These are phyloP conservation scores for Daldinia decipiens DNA, from an alignment of 495 filamentous ascomycete species.

Conservation along the genomic window DNA sequence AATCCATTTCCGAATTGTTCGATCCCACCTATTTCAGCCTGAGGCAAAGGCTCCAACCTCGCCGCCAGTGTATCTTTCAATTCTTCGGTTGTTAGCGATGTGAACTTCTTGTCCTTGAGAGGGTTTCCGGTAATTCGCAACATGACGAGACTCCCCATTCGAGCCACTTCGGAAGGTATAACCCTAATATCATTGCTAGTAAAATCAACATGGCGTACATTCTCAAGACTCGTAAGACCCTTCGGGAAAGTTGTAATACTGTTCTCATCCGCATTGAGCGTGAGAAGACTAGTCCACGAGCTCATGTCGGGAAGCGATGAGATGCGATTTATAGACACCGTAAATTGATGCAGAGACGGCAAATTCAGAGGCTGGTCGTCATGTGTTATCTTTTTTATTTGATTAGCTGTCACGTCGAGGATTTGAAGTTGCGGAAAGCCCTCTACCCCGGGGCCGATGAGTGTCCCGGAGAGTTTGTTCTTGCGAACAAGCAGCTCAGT, in stretches of 20 bases:
- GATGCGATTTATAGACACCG: constrained; percentile 80
- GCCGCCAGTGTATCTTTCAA: constrained; percentile 79
- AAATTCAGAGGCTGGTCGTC: constrained; percentile 52
- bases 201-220: constrained; percentile 79
- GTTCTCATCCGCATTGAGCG: constrained; percentile 83
- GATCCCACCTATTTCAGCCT: constrained; percentile 33
- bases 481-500: constrained; percentile 79
- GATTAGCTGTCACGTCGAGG: constrained; percentile 81
- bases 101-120: constrained; percentile 83
- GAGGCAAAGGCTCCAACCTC: constrained; percentile 68
- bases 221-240: constrained; percentile 73
- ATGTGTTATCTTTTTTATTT: constrained; percentile 54
- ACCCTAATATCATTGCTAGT: constrained; percentile 82
- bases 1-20: constrained; percentile 46
- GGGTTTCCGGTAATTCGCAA: constrained; percentile 87
- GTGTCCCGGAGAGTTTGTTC: constrained; percentile 77
- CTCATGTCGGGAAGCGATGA: constrained; percentile 73
- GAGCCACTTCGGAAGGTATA: constrained; percentile 78
- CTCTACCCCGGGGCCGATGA: constrained; percentile 70
- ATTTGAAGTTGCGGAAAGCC: constrained; percentile 70
- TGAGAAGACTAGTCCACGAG: constrained; percentile 75
- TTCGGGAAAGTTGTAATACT: constrained; percentile 75
- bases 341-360: constrained; percentile 77
- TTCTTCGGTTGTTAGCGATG: constrained; percentile 80
- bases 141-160: constrained; percentile 79